phyloP scores from a whole-genome alignment of 2,329 filamentous ascomycete species.

The Trichoderma guizhouense region DNA sequence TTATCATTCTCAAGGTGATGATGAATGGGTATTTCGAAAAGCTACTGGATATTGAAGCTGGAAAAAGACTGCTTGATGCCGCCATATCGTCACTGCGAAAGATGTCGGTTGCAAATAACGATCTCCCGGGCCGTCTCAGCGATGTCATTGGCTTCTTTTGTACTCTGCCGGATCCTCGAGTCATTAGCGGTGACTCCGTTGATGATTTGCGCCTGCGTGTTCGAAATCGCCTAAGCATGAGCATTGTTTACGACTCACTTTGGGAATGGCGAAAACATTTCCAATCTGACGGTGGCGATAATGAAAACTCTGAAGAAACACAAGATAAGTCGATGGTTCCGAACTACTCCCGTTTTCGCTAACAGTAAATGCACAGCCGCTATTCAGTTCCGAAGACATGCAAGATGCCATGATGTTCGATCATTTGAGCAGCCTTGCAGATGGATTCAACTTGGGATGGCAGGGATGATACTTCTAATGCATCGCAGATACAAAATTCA shows the following conservation, averaged over 20 bases:
- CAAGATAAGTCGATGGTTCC: not conserved
- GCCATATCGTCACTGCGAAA: slow-evolving; percentile 2
- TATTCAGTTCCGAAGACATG: slow-evolving; percentile 4
- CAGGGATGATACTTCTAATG: not conserved
- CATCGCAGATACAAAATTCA: not conserved
- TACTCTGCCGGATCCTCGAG: not conserved
- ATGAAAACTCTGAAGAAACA: not conserved
- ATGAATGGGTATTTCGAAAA: slow-evolving; percentile 13
- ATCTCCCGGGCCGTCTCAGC: slow-evolving; percentile 6
- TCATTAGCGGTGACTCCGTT: not conserved
- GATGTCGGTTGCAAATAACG: slow-evolving; percentile 11
- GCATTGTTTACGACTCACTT: slow-evolving; percentile 7
- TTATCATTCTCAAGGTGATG: slow-evolving; percentile 11
- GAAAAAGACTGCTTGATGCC: slow-evolving; percentile 6
- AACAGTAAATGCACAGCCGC: not conserved
- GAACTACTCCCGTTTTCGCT: not conserved
- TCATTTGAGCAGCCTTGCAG: slow-evolving; percentile 1
- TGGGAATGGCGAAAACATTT: slow-evolving; percentile 13
- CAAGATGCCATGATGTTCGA: slow-evolving; percentile 14
- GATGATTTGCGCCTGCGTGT: slow-evolving; percentile 8
- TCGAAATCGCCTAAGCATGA: slow-evolving; percentile 11
- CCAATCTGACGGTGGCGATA: not conserved
- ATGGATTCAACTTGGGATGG: slow-evolving; percentile 7
- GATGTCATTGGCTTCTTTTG: slow-evolving; percentile 8
- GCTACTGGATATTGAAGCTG: not conserved